Evolutionary conservation across 371 early-diverging fungal species (phyloP), one percentile per base, ranked within the genome.

Genomic region (Conidiobolus incongruus): DNA sequence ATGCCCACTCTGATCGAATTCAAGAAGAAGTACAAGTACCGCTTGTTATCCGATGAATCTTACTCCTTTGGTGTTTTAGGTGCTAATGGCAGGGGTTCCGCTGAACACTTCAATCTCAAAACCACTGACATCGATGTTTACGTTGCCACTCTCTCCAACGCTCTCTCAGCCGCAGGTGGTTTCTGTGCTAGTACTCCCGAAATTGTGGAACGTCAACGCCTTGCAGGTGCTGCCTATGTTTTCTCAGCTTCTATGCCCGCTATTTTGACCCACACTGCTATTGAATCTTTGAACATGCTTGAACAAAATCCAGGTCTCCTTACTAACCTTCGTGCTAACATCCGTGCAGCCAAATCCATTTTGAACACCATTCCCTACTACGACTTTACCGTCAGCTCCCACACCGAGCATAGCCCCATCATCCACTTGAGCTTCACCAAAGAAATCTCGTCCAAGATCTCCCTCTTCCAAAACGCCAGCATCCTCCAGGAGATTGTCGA

Each of bases 241-340:
- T 99, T 90, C 63, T 97, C 98, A 22, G 99, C 99, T 4, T 86
- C 98, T 11, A 72, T 99, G 31, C 99, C 99, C 7, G 92, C 92
- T 16, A 83, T 92, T 65, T 62, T 99, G 10, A 74, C 97, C 11
- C 81, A 86, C 13, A 72, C 84, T 26, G 86, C 88, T 8, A 60
- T 81, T 7, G 88, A 89, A n/a, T n/a, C n/a, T n/a, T 60, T 99
- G 50, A 66, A 72, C 12, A 58, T 74, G 7, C 64, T 89, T 33
- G 53, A 60, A 30, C 52, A 68, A 31, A 42, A 63, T 49, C 48
- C 47, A 15, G 23, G 44, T 12, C 26, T 52, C 32, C 30, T 55
- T 40, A 48, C 40, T 40, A 41, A 40, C 4, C 36, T 59, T 29
- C 29, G 38, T 29, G 32, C 46, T 4, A 40, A 47, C 12, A 42